These are phyloP conservation scores for Zalerion maritima DNA, from an alignment of 495 filamentous ascomycete genomes.

Conservation along the genomic window DNA sequence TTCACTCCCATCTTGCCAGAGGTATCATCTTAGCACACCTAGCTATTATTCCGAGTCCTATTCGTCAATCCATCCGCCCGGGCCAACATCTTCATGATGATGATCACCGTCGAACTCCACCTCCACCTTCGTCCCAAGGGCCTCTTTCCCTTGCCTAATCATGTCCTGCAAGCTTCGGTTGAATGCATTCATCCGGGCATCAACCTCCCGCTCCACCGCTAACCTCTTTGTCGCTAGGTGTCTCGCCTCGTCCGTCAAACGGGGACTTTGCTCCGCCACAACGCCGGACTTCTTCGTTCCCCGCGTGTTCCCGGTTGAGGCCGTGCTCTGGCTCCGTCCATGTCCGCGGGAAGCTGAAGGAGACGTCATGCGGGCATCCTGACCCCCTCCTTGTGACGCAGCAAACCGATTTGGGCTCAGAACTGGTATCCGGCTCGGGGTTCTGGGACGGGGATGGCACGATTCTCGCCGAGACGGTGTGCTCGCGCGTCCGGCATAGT, in stretches of 20 bases:
- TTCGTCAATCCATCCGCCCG: no score
- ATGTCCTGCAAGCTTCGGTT: slow-evolving; percentile 66
- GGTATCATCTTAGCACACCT: no score
- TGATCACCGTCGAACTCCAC: slow-evolving; percentile 42
- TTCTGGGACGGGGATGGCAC: no score
- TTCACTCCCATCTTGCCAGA: no score
- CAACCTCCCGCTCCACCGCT: slow-evolving; percentile 61
- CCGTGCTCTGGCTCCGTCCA: slow-evolving; percentile 19
- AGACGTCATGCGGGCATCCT: no score
- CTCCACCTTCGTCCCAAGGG: slow-evolving; percentile 64
- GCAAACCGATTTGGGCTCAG: no score
- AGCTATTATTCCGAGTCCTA: no score
- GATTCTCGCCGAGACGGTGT: slow-evolving; percentile 32
- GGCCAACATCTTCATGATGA: slow-evolving; percentile 12
- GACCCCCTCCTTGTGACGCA: no score
- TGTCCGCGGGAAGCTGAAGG: slow-evolving; percentile 14
- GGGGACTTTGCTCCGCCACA: slow-evolving; percentile 21
- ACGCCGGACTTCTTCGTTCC: slow-evolving; percentile 9
- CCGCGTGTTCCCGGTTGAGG: slow-evolving; percentile 14
- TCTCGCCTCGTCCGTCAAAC: slow-evolving; percentile 46
- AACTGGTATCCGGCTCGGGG: no score
- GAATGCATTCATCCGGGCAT: slow-evolving; percentile 61
- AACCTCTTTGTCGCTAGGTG: slow-evolving; percentile 48
- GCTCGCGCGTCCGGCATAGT: no score
- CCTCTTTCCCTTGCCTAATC: slow-evolving; percentile 80